Evolutionary conservation across 2,329 filamentous ascomycete species (phyloP), one percentile per base, ranked within the genome.

Genomic region (Penicillium sp.): DNA sequence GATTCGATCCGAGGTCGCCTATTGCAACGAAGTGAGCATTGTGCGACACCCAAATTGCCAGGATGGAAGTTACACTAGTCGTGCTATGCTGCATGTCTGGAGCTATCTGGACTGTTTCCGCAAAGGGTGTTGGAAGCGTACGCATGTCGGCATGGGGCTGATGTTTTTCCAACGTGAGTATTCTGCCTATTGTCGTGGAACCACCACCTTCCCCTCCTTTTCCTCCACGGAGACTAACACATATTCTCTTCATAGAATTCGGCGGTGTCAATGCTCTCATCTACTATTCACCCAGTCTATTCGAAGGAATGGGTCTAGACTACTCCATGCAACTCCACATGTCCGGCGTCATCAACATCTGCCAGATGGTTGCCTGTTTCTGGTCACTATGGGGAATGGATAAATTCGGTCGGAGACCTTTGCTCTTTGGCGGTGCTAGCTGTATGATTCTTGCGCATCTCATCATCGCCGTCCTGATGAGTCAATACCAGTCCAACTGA

Each of bases 1-100:
- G 8, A 79, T 79, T 45, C 63, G 73, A 1, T 69, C 73, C 1
- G 76, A 79, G 49, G 73, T 74, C 1, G 69, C 7, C 1, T 72
- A 78, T 52, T 63, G 2, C 63, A 67, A 3, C 77, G 75, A 75
- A 47, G 60, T 1, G 75, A 78, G 35, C 19, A 31, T 35, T 15
- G n/a, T 39, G 42, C 26, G 48, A n/a, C 48, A 49, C 21, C 48
- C 48, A 2, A 28, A 45, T 6, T 45, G 42, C 2, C 47, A 49
- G 28, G 41, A 49, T 13, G 47, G 40, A 33, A 49, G 21, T 12
- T 45, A 22, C 8, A 12, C 24, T 8, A 51, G 48, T 7, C 43
- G 50, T 12, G 46, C 33, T 24, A 54, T 52, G 29, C 43, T 52
- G 15, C 44, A 52, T 45, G 17, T 48, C 12, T 46, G 42, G 40